A percentile compares a stretch with the other conserved stretches of the same genome.
phyloP scores from a whole-genome alignment of 768 basidiomycete genomes.

The Obba rivulosa region DNA sequence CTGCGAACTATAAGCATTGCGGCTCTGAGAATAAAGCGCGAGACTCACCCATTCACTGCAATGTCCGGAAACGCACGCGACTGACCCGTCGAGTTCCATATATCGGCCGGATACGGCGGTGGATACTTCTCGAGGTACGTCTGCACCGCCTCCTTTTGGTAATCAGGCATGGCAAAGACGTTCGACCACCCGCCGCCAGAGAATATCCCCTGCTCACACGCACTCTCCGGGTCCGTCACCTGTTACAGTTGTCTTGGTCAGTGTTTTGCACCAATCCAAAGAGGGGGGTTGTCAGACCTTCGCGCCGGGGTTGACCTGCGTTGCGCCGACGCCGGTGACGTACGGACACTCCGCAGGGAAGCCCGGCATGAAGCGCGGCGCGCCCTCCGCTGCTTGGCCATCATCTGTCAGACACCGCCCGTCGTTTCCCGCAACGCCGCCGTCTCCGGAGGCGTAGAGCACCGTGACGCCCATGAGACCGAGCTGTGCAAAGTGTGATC shows the following conservation, averaged over 20 bases:
- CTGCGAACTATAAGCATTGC: slow-evolving; percentile 24
- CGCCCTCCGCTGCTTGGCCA: slow-evolving; percentile 16
- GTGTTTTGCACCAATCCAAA: background rate
- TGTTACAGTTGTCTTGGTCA: background rate
- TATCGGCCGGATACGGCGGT: slow-evolving; percentile 27
- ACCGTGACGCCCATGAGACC: slow-evolving; percentile 31
- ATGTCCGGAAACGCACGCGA: slow-evolving; percentile 27
- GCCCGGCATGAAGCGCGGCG: slow-evolving; percentile 21
- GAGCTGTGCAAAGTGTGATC: slow-evolving; percentile 7
- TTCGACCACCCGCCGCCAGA: slow-evolving; percentile 38
- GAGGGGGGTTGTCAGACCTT: slow-evolving; percentile 8
- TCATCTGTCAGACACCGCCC: slow-evolving; percentile 27
- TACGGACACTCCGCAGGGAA: slow-evolving; percentile 37
- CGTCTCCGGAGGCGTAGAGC: slow-evolving; percentile 41
- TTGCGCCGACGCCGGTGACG: slow-evolving; percentile 33
- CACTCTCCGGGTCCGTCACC: slow-evolving; percentile 29
- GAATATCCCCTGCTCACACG: slow-evolving; percentile 29
- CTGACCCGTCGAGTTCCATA: slow-evolving; percentile 29
- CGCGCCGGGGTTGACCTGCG: slow-evolving; percentile 28
- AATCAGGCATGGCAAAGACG: slow-evolving; percentile 31
- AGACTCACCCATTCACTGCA: slow-evolving; percentile 27
- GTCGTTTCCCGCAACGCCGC: slow-evolving; percentile 34
- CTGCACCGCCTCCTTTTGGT: slow-evolving; percentile 28
- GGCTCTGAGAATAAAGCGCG: background rate
- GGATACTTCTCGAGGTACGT: slow-evolving; percentile 23